Evolutionary conservation across 148 eudicot genomes (phyloP), one percentile per base, ranked within the genome.

Genomic region (Suaeda aralocaspica): DNA sequence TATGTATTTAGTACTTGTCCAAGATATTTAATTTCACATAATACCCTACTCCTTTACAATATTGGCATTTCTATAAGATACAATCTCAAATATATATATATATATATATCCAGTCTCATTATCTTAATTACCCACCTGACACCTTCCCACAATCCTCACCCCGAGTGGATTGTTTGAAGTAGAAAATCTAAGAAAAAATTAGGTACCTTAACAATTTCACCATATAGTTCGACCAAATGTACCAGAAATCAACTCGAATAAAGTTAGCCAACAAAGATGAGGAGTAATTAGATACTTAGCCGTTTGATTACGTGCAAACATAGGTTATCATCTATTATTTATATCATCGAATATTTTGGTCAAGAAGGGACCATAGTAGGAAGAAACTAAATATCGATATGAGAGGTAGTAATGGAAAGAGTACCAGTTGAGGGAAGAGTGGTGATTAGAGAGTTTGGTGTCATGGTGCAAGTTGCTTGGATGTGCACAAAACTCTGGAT

Each of bases 391-490:
- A 72, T 72, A 72, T 77, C 72, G 44, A 64, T 26, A 52, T 28
- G 48, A 72, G 72, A 59, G 69, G 76, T 30, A 52, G 50, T 61
- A 25, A 62, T 59, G 69, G 31, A 62, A 62, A 51, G 76, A 60
- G 31, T 59, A 30, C 50, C 30, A 30, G 64, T 67, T 61, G 64
- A 55, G 30, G 41, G 53, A 65, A 44, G 55, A 44, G 14, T 55
- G 70, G 53, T 72, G 64, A 68, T 52, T 41, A 52, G 66, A 51
- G 63, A 72, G 70, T 55, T 66, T 66, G 64, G 55, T 41, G 69
- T 68, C n/a, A 67, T 58, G 57, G 21, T 78, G 77, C 81, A 78
- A 78, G 70, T 73, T 73, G 81, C 70, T 62, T 46, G 62, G 6
- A 21, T 62, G 55, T 67, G 67, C 72, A 59, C 61, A 34, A 59